Evolutionary conservation across 148 eudicot species (phyloP), one percentile per base, ranked within the genome.

Genomic region (Fallopia convolvulus): DNA sequence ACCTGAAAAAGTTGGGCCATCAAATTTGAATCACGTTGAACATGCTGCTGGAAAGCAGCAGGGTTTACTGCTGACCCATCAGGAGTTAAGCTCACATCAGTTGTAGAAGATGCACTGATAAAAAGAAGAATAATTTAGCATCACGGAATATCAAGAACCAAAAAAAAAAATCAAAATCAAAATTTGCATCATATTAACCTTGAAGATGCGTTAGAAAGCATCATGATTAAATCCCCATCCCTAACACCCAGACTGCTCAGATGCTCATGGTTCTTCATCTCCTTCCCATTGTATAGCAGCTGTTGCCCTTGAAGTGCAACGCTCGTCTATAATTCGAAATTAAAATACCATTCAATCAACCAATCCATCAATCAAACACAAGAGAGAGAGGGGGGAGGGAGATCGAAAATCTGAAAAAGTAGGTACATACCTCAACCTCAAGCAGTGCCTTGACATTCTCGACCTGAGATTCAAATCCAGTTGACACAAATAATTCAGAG

Each of bases 31-130:
- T 95, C 94, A 70, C 82, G 49, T 40, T 84, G 89, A 71, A 95
- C 47, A 33, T 92, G 97, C 82, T 91, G 94, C 85, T 91, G 97
- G 81, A 95, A 92, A 40, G 97, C 97, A 74, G 90, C 89, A 83
- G 99, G 99, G 72, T 95, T 89, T 39, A 89, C 93, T 39, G 99
- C 99, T 76, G 99, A 95, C n/a, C 99, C 99, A 83, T 95, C 99
- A 48, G 91, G 89, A 80, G 90, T 92, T 66, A 95, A 78, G 66
- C 88, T 72, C 80, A 86, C 74, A 65, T 83, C 72, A 68, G 72
- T 83, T 79, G 77, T 87, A 48, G 82, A 65, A 63, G 93, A 76
- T 66, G 86, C 85, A 52, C 99, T 95, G 86, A 36, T 44, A 75
- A 47, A 50, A 20, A 36, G 6, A 20, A 48, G 55, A 32, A 73